phyloP scores from a whole-genome alignment of 2,329 filamentous ascomycete genomes.

The Emydomyces testavorans region DNA sequence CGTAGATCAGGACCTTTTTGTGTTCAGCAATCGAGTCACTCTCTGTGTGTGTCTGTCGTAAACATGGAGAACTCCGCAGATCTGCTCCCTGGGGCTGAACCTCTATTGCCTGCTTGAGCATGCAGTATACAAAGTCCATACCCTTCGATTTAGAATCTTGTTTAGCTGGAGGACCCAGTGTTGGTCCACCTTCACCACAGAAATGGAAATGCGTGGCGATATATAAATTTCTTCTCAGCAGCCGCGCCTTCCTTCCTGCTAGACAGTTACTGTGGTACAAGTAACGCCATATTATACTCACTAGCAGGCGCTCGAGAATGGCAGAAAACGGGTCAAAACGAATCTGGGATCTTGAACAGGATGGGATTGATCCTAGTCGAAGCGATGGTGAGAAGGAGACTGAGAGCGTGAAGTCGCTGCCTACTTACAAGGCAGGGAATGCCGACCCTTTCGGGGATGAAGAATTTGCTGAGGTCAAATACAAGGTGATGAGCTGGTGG shows the following conservation, averaged over 20 bases:
- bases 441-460: conserved; percentile 34
- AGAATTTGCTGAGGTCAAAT: conserved; percentile 37
- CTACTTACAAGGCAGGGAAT: conserved; percentile 17
- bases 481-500: conserved; percentile 43
- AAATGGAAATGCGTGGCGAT: not conserved
- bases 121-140: too few relatives aligned
- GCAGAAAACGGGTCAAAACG: not conserved
- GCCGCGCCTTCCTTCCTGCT: too few relatives aligned
- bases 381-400: conserved; percentile 1
- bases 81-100: too few relatives aligned
- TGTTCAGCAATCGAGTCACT: not conserved
- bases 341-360: not conserved
- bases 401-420: conserved; percentile 6
- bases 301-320: not conserved
- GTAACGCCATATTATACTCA: not conserved
- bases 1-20: not conserved
- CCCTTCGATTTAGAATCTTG: too few relatives aligned
- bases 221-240: not conserved
- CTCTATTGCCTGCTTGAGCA: too few relatives aligned
- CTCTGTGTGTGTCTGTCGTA: too few relatives aligned
- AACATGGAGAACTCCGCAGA: not conserved
- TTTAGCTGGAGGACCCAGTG: too few relatives aligned
- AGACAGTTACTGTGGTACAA: too few relatives aligned
- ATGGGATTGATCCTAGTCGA: not conserved
- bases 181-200: not conserved